Base-by-base conservation (phyloP, 2,329 filamentous ascomycete species). In the Cadophora sp. region DNA sequence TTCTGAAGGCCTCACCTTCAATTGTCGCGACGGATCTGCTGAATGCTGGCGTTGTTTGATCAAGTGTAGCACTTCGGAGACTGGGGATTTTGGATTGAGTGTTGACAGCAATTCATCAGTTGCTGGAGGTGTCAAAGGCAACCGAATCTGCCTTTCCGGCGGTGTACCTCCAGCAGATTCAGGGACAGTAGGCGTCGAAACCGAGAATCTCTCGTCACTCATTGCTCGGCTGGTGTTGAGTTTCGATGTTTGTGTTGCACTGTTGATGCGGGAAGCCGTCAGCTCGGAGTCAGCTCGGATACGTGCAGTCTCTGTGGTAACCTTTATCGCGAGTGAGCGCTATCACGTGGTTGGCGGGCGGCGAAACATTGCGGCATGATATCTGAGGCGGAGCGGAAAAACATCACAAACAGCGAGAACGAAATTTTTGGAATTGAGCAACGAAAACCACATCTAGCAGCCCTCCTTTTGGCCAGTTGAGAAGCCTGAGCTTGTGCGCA, bases 191-290 rank as follows among this genome's bases (percentile, higher is more conserved):
- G 66, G 62, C 31, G 62, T 72, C 63, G 68, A 71, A 69, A 62
- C 68, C 68, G 69, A 72, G 68, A 72, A 69, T 69, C 65, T 65
- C 67, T 71, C 65, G 62, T 72, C 58, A 73, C 69, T 73, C 62
- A 72, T 72, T 73, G 51, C 72, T 72, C 59, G 62, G 67, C 60
- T 59, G 51, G 68, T 71, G 4, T 65, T 73, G 65, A 68, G 55
- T 64, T 69, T 72, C 62, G 70, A 65, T 68, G 60, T 50, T 71
- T 68, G 68, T 70, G 62, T 70, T 70, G 68, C 64, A 69, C 68
- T 71, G 43, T 67, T 71, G 64, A 73, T 73, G 66, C 61, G 64
- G 67, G 67, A 71, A 71, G 34, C 62, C 63, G 64, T 71, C 51
- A 27, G 60, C 66, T 71, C 62, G 68, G n/a, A n/a, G n/a, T n/a